phyloP scores from a whole-genome alignment of 1,284 basidiomycete species.

The Lignosus rhinocerotis region DNA sequence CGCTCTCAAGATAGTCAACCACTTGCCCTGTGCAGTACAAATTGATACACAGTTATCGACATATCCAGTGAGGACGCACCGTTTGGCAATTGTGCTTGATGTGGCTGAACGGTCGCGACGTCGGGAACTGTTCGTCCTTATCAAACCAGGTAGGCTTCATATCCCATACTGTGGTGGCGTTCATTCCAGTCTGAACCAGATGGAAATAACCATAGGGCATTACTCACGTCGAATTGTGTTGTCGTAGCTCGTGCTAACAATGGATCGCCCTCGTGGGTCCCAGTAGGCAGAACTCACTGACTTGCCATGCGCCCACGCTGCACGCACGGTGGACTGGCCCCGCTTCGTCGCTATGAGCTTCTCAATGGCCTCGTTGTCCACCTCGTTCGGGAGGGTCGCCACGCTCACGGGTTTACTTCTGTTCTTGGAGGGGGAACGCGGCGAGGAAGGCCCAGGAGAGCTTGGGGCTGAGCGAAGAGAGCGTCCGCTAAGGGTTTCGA shows the following conservation, averaged over 20 bases:
- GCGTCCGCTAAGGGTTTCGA: conserved; percentile 43
- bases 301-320: conserved; percentile 67
- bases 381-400: conserved; percentile 37
- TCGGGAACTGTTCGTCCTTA: conserved; percentile 49
- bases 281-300: conserved; percentile 80
- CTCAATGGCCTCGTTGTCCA: conserved; percentile 50
- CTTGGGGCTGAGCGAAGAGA: conserved; percentile 14
- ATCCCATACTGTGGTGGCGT: conserved; percentile 65
- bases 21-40: conserved; percentile 58
- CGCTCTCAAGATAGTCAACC: conserved; percentile 74
- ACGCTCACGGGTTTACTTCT: background rate
- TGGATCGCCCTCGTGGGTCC: conserved; percentile 72
- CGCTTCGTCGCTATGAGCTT: conserved; percentile 48
- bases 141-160: conserved; percentile 49
- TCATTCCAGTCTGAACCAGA: background rate
- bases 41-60: background rate
- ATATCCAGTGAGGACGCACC: conserved; percentile 38
- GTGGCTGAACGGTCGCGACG: conserved; percentile 59
- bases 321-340: conserved; percentile 57
- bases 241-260: conserved; percentile 82
- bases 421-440: conserved; percentile 9
- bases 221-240: conserved; percentile 66
- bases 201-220: background rate
- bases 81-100: conserved; percentile 77
- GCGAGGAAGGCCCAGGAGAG: conserved; percentile 7